A percentile compares a stretch with the other conserved stretches of the same genome.
Evolutionary conservation across 2,329 filamentous ascomycete species (phyloP).

Genomic region (Phoma sp.): DNA sequence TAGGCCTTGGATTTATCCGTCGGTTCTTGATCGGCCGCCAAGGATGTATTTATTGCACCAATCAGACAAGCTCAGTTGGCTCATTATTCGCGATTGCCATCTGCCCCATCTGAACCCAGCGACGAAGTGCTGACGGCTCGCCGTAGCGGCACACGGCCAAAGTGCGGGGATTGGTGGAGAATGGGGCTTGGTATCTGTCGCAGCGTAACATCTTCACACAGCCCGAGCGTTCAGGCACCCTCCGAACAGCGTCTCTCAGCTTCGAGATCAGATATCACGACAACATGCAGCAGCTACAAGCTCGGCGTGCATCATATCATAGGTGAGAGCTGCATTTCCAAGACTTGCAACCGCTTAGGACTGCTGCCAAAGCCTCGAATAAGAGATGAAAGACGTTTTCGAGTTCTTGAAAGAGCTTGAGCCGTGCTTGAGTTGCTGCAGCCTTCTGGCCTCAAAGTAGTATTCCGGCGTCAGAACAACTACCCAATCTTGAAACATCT

Average conservation of each 20-base stretch:
- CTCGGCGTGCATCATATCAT: slow-evolving; percentile 14
- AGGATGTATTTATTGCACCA: slow-evolving; percentile 39
- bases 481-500: not conserved
- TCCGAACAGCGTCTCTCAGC: slow-evolving; percentile 13
- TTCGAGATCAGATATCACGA: slow-evolving; percentile 12
- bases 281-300: slow-evolving; percentile 13
- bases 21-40: slow-evolving; percentile 22
- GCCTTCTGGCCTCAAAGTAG: not conserved
- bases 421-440: slow-evolving; percentile 10
- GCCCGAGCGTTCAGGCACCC: slow-evolving; percentile 17
- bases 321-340: slow-evolving; percentile 12
- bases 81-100: slow-evolving; percentile 16
- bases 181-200: slow-evolving; percentile 19
- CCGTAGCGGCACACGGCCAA: slow-evolving; percentile 14
- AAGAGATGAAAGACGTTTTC: slow-evolving; percentile 2
- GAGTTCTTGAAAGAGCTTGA: slow-evolving; percentile 13
- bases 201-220: slow-evolving; percentile 6
- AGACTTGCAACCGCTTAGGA: slow-evolving; percentile 10
- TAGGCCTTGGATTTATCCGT: slow-evolving; percentile 40
- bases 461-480: not conserved
- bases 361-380: slow-evolving; percentile 7
- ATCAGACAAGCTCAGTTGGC: slow-evolving; percentile 17
- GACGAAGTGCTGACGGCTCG: slow-evolving; percentile 33
- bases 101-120: slow-evolving; percentile 34
- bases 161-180: slow-evolving; percentile 41